Base-by-base conservation (phyloP, 75 land plant species). In the Adiantum capillusveneris region DNA sequence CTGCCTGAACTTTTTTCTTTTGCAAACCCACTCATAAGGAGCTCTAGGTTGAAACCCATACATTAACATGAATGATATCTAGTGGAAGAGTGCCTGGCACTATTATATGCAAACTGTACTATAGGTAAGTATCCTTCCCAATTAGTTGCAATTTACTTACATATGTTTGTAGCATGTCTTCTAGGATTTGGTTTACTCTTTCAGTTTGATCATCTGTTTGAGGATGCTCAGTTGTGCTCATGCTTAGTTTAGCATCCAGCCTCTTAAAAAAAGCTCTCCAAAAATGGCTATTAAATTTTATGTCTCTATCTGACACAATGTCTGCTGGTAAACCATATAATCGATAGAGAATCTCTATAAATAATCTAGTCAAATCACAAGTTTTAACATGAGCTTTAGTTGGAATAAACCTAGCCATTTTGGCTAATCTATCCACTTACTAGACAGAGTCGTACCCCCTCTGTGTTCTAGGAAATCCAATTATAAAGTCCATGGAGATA, bases 401-500 rank as follows among this genome's bases (percentile, higher is more conserved):
- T 2, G 22, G 50, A 6, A 46, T 46, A 17, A 46, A 46, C 2
- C 17, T 6, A 18, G 50, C 50, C 17, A 46, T n/a, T n/a, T n/a
- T 17, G 76, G 73, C 12, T 75, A 2, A 31, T 77, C 78, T n/a
- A n/a, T n/a, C 80, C 0, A 83, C 59, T n/a, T 76, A 80, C 26
- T 68, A 56, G 3, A 74, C 65, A 7, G 65, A 21, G 0, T 57
- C 60, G 14, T 46, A 14, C 5, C 50, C 50, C 14, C 17, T 18
- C 30, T 7, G 49, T 13, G 50, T 65, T 0, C 53, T 51, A 1
- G 74, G 74, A 0, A 82, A 26, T 0, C 44, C 18, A 0, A 51
- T 20, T 29, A 78, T 68, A 30, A 77, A 82, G 50, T 74, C 79
- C 75, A 77, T 82, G 19, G 65, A 56, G 44, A 77, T 74, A 1